Conservation (phyloP, 2,329 filamentous ascomycete species). For the Tetracladium maxilliforme region DNA sequence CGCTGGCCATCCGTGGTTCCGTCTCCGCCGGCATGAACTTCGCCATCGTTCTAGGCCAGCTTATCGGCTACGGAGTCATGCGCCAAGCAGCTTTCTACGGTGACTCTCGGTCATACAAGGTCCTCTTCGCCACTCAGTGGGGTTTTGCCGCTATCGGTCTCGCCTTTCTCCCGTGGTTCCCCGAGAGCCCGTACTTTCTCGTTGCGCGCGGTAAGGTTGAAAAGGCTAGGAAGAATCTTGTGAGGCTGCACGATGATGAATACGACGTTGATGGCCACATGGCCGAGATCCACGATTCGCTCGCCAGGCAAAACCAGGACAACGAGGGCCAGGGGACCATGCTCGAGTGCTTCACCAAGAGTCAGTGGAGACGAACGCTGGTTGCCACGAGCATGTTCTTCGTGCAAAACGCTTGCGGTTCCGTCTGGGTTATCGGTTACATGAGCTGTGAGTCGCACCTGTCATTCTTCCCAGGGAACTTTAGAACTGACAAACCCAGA, state of each 20-base stretch:
- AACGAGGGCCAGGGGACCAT: conserved; percentile 9
- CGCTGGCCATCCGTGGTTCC: conserved; percentile 7
- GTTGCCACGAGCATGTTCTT: conserved; percentile 14
- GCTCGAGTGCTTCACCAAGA: conserved; percentile 8
- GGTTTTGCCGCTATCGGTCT: conserved; percentile 13
- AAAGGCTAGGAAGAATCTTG: conserved; percentile 15
- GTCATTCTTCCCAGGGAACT: not conserved
- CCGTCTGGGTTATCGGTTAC: conserved; percentile 15
- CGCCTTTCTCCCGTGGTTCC: conserved; percentile 14
- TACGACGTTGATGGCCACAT: conserved; percentile 16
- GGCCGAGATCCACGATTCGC: conserved; percentile 13
- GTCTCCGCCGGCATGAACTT: conserved; percentile 9
- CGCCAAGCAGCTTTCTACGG: conserved; percentile 11
- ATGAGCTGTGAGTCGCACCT: conserved; percentile 3
- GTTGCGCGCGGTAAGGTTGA: conserved; percentile 12
- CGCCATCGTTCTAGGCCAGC: conserved; percentile 9
- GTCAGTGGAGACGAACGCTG: conserved; percentile 7
- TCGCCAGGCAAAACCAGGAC: conserved; percentile 9
- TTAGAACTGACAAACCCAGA: conserved; percentile 6
- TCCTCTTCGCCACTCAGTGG: conserved; percentile 17
- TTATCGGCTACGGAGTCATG: conserved; percentile 8
- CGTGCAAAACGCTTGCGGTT: conserved; percentile 15
- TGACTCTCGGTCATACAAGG: conserved; percentile 9
- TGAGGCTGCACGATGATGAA: conserved; percentile 11
- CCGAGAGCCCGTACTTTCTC: conserved; percentile 18